Percentiles rank a stretch among this genome's conserved stretches.
These are phyloP conservation scores for Microthlaspi erraticum DNA, from an alignment of 345 rosid genomes.

Conservation along the genomic window DNA sequence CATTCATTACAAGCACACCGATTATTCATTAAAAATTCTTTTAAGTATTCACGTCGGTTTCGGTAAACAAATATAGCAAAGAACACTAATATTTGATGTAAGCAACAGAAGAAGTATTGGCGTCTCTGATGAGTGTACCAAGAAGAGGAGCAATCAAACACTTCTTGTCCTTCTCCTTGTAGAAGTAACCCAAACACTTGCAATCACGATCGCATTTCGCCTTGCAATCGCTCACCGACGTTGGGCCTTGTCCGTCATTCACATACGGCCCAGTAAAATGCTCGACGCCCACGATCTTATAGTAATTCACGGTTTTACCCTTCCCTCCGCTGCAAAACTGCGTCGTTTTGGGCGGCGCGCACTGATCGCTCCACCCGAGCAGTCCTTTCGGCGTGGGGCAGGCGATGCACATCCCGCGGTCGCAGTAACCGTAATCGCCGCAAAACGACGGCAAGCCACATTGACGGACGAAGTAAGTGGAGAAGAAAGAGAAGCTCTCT, in stretches of 20 bases:
- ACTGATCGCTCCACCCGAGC: slow-evolving; percentile 52
- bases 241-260: slow-evolving; percentile 51
- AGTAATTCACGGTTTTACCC: slow-evolving; percentile 35
- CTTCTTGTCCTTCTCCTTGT: slow-evolving; percentile 48
- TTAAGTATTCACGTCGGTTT: not conserved
- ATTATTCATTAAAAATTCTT: not conserved
- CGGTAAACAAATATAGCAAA: not conserved
- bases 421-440: slow-evolving; percentile 47
- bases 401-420: slow-evolving; percentile 41
- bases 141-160: slow-evolving; percentile 50
- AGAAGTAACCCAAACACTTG: slow-evolving; percentile 68
- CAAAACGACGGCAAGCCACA: slow-evolving; percentile 47
- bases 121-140: slow-evolving; percentile 39
- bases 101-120: slow-evolving; percentile 41
- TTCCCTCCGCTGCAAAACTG: slow-evolving; percentile 28
- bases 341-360: slow-evolving; percentile 37
- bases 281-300: slow-evolving; percentile 55
- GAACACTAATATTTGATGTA: slow-evolving; percentile 39
- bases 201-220: slow-evolving; percentile 57
- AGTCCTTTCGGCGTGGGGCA: slow-evolving; percentile 44
- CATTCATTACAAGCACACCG: slow-evolving; percentile 7
- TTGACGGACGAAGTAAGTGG: slow-evolving; percentile 46
- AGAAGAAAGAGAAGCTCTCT: slow-evolving; percentile 52
- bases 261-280: slow-evolving; percentile 55
- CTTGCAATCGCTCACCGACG: slow-evolving; percentile 47